Percentiles rank a stretch among this genome's conserved stretches.
Evolutionary conservation across 106 monocot genomes (phyloP).

Genomic region (Dendrobium nobile): DNA sequence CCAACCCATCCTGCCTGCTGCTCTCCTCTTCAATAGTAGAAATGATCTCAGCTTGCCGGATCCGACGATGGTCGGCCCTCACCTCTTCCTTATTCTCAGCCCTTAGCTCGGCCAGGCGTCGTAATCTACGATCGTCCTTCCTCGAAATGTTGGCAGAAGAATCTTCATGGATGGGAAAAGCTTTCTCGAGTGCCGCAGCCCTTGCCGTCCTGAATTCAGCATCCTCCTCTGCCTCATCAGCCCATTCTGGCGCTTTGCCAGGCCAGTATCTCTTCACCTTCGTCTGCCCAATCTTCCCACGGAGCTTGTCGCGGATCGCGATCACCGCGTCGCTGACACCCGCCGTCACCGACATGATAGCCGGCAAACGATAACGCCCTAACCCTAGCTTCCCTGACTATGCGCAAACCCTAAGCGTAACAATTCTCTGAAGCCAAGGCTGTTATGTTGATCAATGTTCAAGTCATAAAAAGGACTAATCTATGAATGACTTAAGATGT

Average conservation of each 20-base stretch:
- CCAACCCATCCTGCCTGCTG: conserved; percentile 22
- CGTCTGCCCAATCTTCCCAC: conserved; percentile 95
- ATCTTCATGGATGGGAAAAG: conserved; percentile 50
- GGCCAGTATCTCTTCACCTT: conserved; percentile 99
- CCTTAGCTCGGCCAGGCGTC: conserved; percentile 64
- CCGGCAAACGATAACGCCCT: background rate
- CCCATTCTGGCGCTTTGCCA: conserved; percentile 97
- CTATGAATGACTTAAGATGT: too few species aligned
- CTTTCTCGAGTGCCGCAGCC: conserved; percentile 45
- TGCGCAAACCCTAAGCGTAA: background rate
- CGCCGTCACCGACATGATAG: conserved; percentile 84
- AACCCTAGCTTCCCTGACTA: background rate
- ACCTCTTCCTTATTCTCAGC: conserved; percentile 70
- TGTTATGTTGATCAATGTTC: too few species aligned
- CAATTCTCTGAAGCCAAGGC: too few species aligned
- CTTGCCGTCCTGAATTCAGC: conserved; percentile 28
- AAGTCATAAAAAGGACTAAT: too few species aligned
- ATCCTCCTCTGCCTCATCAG: conserved; percentile 60
- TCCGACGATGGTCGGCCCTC: conserved; percentile 68
- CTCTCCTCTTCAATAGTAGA: conserved; percentile 68
- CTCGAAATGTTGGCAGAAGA: conserved; percentile 3
- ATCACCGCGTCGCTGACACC: conserved; percentile 93
- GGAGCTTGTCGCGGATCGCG: conserved; percentile 82
- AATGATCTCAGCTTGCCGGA: conserved; percentile 88
- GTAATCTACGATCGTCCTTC: conserved; percentile 65